Base-by-base conservation (phyloP, 1,284 basidiomycete species). In the Boletus coffeatus region DNA sequence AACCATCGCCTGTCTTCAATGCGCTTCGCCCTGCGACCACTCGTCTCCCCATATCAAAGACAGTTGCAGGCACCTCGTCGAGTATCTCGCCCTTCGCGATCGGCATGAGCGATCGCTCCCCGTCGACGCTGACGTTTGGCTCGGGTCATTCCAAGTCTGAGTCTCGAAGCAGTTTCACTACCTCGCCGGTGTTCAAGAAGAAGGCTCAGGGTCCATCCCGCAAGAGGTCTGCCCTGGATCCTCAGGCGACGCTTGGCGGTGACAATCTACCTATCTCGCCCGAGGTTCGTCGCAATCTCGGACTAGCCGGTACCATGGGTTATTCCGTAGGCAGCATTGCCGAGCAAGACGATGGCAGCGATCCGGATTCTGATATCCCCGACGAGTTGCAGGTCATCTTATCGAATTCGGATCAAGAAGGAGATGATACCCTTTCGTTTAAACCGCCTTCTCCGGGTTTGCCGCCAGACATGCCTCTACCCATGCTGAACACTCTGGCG, bases 311-410 rank as follows among this genome's bases (percentile, higher is more conserved):
- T 1, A 89, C 87, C 0, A 80, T 90, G 76, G 87, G 87, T 9
- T 82, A 82, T 1, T 84, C 82, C 0, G 78, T 82, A 58, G 77
- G 76, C 2, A 78, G 71, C 16, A 79, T 80, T 48, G 70, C 74
- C 1, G 79, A 79, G 60, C 72, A 73, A 66, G 78, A 80, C 14
- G 80, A 86, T 52, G 79, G 75, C 3, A 82, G 82, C 9, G 85
- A 89, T 69, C 85, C 83, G 0, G 85, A 90, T 68, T 89, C 85
- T 1, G 90, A 92, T 67, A 87, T 92, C 36, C 89, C 90, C 0
- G 82, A 88, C 57, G 90, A 92, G 71, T 73, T 92, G 58, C 85
- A 85, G 66, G 78, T 79, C 14, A 85, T 92, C 57, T 72, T 92
- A n/a, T 78, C 82, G 1, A 79, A 80, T 61, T 78, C 77, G 21